phyloP scores from a whole-genome alignment of 305 asterid genomes.

The Andrographis paniculata region DNA sequence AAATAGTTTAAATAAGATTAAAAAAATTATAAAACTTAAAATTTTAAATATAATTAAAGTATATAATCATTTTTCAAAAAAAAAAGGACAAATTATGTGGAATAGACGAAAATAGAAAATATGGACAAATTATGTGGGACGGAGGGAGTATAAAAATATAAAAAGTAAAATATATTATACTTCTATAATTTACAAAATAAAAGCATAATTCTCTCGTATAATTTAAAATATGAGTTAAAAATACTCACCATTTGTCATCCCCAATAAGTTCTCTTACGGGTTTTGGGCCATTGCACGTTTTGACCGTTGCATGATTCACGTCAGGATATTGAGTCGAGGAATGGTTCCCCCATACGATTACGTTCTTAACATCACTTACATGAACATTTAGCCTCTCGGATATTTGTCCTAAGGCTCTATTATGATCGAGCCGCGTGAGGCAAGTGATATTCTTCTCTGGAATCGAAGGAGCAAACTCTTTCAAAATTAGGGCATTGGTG shows the following conservation, averaged over 20 bases:
- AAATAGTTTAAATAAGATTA: too few species aligned
- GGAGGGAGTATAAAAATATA: too few species aligned
- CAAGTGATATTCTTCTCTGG: slow-evolving; percentile 75
- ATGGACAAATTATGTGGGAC: too few species aligned
- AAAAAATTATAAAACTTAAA: too few species aligned
- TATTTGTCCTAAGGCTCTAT: slow-evolving; percentile 67
- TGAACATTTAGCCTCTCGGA: slow-evolving; percentile 51
- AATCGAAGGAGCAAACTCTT: slow-evolving; percentile 65
- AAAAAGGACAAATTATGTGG: too few species aligned
- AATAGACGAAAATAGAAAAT: too few species aligned
- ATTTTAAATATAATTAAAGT: background rate
- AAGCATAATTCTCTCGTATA: too few species aligned
- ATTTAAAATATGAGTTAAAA: too few species aligned
- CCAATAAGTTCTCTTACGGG: slow-evolving; percentile 40
- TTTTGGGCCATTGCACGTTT: slow-evolving; percentile 30
- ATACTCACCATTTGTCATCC: slow-evolving; percentile 47
- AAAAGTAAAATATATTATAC: too few species aligned
- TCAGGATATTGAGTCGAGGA: slow-evolving; percentile 92
- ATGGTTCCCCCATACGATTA: slow-evolving; percentile 87
- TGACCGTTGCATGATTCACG: slow-evolving; percentile 52
- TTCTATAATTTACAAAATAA: too few species aligned
- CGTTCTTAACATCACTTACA: slow-evolving; percentile 62
- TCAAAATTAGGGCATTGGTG: slow-evolving; percentile 76
- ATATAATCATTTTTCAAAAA: too few species aligned
- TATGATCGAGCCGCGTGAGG: slow-evolving; percentile 85